Conservation (phyloP, 352 stramenopile species). For the Phytophthora sojae region DNA sequence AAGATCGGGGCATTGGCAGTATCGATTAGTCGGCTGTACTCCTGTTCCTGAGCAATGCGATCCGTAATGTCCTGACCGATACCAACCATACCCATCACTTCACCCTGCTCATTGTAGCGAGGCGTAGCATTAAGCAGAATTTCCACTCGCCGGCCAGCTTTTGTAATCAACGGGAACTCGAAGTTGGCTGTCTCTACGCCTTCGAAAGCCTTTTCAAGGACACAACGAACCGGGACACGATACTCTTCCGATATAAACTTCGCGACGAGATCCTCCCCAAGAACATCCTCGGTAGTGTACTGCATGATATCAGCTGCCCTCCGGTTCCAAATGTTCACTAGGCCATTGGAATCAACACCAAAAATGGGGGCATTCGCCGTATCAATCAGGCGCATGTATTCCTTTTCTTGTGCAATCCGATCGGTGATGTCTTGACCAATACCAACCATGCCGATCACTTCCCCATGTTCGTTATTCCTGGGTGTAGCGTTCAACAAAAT, state of each 20-base stretch:
- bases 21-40: slow-evolving; percentile 64
- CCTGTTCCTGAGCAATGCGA: slow-evolving; percentile 63
- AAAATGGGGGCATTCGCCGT: slow-evolving; percentile 89
- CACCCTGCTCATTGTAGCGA: slow-evolving; percentile 71
- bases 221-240: slow-evolving; percentile 47
- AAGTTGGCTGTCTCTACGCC: slow-evolving; percentile 63
- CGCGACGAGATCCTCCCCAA: slow-evolving; percentile 68
- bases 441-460: slow-evolving; percentile 71
- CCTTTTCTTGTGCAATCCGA: slow-evolving; percentile 70
- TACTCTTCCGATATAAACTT: slow-evolving; percentile 79
- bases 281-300: slow-evolving; percentile 69
- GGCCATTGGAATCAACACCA: slow-evolving; percentile 57
- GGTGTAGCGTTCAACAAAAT: slow-evolving; percentile 82
- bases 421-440: slow-evolving; percentile 78
- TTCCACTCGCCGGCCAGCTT: slow-evolving; percentile 56
- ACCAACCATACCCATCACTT: slow-evolving; percentile 79
- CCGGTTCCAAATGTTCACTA: slow-evolving; percentile 87
- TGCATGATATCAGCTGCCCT: slow-evolving; percentile 82
- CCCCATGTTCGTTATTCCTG: slow-evolving; percentile 61
- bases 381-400: slow-evolving; percentile 84
- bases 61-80: slow-evolving; percentile 81
- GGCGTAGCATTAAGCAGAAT: slow-evolving; percentile 78
- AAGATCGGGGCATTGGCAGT: slow-evolving; percentile 68
- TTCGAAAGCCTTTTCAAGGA: slow-evolving; percentile 57
- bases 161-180: slow-evolving; percentile 66